phyloP scores from a whole-genome alignment of 2,329 filamentous ascomycete genomes.

The Cyanodermella asteris region DNA sequence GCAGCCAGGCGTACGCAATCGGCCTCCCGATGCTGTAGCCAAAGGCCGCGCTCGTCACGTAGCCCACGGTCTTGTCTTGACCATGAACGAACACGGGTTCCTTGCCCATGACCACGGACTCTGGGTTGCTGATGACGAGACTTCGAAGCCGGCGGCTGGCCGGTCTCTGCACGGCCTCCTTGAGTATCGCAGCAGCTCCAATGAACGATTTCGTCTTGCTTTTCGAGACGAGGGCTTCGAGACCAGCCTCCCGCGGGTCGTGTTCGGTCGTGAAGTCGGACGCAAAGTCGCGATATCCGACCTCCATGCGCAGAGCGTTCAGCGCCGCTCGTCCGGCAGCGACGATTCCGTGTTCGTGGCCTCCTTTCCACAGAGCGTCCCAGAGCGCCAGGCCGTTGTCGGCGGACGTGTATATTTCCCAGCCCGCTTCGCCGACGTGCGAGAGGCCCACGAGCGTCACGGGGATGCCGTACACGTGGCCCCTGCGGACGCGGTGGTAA shows the following conservation, averaged over 20 bases:
- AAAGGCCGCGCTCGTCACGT: constrained; percentile 39
- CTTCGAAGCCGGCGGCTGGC: constrained; percentile 24
- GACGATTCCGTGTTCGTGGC: constrained; percentile 31
- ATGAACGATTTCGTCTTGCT: constrained; percentile 36
- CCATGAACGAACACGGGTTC: constrained; percentile 34
- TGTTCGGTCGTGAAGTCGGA: constrained; percentile 39
- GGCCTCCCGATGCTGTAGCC: constrained; percentile 37
- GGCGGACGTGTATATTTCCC: constrained; percentile 39
- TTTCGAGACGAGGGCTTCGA: constrained; percentile 27
- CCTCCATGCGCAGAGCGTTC: constrained; percentile 36
- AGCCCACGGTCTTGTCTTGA: constrained; percentile 28
- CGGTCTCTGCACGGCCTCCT: constrained; percentile 23
- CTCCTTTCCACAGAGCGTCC: constrained; percentile 34
- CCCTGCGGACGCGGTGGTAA: too few relatives aligned
- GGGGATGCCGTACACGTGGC: constrained; percentile 32
- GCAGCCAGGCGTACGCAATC: constrained; percentile 37
- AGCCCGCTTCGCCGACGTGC: constrained; percentile 38
- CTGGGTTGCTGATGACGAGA: constrained; percentile 33
- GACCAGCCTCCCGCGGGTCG: constrained; percentile 35
- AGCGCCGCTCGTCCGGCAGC: constrained; percentile 37
- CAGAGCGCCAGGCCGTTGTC: constrained; percentile 36
- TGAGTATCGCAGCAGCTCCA: too few relatives aligned
- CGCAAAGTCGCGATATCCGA: constrained; percentile 35
- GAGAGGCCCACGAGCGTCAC: constrained; percentile 34
- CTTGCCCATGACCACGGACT: constrained; percentile 36